Evolutionary conservation across 371 early-diverging fungal genomes (phyloP).

Genomic region (Phascolomyces articulosus): DNA sequence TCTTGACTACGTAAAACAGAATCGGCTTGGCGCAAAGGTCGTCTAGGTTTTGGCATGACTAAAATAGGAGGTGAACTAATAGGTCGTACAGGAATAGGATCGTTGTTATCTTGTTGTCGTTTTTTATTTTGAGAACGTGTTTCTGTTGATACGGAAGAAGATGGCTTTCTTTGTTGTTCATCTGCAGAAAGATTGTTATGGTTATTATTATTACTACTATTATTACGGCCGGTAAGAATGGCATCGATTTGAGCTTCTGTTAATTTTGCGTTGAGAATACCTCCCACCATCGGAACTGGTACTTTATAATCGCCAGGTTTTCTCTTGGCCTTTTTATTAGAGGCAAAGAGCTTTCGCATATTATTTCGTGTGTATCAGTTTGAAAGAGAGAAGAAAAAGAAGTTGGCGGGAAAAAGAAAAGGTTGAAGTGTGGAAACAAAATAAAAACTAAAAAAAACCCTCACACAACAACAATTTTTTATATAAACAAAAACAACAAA

Average conservation of each 20-base stretch:
- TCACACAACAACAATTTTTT: too few species aligned
- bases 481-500: too few species aligned
- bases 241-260: constrained; percentile 8
- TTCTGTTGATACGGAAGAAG: constrained; percentile 1
- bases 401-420: neutral
- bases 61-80: constrained; percentile 20
- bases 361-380: neutral
- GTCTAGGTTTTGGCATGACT: constrained; percentile 21
- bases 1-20: constrained; percentile 12
- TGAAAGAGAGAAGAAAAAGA: neutral
- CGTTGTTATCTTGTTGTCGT: constrained; percentile 3
- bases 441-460: too few species aligned
- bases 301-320: constrained; percentile 16
- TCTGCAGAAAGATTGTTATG: neutral
- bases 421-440: neutral
- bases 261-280: constrained; percentile 15
- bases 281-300: constrained; percentile 18
- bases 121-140: neutral
- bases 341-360: constrained; percentile 13
- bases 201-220: neutral
- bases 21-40: constrained; percentile 7
- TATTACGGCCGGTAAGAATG: constrained; percentile 9
- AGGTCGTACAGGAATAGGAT: constrained; percentile 9
- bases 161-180: constrained; percentile 1
- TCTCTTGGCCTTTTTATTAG: constrained; percentile 10